phyloP scores from a whole-genome alignment of 2,329 filamentous ascomycete genomes.

The Clonostachys byssicola region DNA sequence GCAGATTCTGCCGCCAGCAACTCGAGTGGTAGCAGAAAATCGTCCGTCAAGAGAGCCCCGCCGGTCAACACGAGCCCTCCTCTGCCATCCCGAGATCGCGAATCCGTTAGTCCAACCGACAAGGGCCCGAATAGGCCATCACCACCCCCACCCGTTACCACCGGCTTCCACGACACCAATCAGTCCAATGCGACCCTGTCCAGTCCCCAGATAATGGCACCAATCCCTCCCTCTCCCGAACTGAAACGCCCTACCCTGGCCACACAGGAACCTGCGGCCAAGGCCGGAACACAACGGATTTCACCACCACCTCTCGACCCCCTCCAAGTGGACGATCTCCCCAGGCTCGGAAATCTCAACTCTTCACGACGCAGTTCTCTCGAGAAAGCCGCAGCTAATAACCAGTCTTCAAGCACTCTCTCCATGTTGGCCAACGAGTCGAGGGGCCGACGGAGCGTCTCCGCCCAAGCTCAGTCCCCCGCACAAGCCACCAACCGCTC shows the following conservation, averaged over 20 bases:
- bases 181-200: not conserved
- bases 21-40: constrained; percentile 7
- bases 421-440: constrained; percentile 14
- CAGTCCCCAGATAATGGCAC: constrained; percentile 17
- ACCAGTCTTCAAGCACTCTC: constrained; percentile 7
- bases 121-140: too few species aligned
- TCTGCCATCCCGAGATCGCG: not conserved
- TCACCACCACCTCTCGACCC: constrained; percentile 3
- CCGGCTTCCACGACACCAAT: not conserved
- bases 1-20: constrained; percentile 2
- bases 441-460: constrained; percentile 39
- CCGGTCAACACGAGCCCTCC: not conserved
- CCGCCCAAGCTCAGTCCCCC: constrained; percentile 34
- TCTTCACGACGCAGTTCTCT: constrained; percentile 24
- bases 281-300: constrained; percentile 1
- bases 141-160: too few species aligned
- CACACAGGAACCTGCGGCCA: constrained; percentile 10
- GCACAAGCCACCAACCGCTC: not conserved
- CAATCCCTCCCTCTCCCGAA: constrained; percentile 20
- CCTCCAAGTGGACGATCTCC: constrained; percentile 10
- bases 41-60: constrained; percentile 2
- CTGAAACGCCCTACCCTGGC: constrained; percentile 12
- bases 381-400: constrained; percentile 15
- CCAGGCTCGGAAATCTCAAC: constrained; percentile 18
- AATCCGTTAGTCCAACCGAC: too few species aligned